Conservation (phyloP, 2,329 filamentous ascomycete genomes). For the Lomentospora prolificans region DNA sequence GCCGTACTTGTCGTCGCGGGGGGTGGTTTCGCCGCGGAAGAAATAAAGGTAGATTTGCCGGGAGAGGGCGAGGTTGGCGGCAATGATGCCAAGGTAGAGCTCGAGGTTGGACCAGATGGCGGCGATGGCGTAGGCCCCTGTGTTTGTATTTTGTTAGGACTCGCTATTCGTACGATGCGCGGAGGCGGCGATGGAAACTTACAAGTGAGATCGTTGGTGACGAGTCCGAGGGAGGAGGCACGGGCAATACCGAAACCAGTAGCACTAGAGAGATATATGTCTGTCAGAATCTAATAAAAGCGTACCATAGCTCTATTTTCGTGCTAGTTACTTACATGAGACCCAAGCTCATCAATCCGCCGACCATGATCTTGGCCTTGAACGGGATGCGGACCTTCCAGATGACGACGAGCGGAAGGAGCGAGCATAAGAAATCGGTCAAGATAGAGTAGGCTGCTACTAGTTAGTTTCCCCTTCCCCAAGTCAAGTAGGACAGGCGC, state of each 20-base stretch:
- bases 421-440: constrained; percentile 15
- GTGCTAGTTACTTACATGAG: constrained; percentile 13
- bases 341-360: constrained; percentile 24
- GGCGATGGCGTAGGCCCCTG: constrained; percentile 22
- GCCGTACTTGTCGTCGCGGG: constrained; percentile 5
- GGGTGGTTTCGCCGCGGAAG: constrained; percentile 10
- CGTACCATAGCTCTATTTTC: neutral
- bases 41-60: constrained; percentile 17
- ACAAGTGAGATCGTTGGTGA: constrained; percentile 18
- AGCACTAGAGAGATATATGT: constrained; percentile 11
- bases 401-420: constrained; percentile 21
- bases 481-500: neutral
- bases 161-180: neutral
- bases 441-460: constrained; percentile 17
- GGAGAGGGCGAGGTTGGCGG: constrained; percentile 18
- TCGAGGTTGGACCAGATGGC: constrained; percentile 29
- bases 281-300: neutral
- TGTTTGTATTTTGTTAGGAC: neutral
- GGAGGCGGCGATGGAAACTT: constrained; percentile 3
- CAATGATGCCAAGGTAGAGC: constrained; percentile 26
- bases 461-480: neutral
- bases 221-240: constrained; percentile 16
- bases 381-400: constrained; percentile 22
- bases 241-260: constrained; percentile 18
- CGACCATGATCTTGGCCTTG: constrained; percentile 20